Percentiles rank a stretch among this genome's conserved stretches.
These are phyloP conservation scores for Trifolium pratense DNA, from an alignment of 306 rosid genomes.

Conservation along the genomic window DNA sequence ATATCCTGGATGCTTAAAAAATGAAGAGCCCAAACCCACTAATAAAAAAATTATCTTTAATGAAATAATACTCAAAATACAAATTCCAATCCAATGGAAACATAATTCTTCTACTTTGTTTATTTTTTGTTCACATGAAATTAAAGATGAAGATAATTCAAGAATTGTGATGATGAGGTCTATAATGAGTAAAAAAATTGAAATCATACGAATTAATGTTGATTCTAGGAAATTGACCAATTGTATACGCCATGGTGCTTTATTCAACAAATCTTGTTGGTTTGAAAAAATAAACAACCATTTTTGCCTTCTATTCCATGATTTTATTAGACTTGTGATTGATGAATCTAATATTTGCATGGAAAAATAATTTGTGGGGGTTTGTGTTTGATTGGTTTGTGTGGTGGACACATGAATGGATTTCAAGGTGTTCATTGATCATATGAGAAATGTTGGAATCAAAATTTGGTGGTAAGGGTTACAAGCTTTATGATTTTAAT, in stretches of 20 bases:
- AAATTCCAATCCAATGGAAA: constrained; percentile 70
- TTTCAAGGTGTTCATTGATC: constrained; percentile 46
- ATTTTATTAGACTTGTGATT: constrained; percentile 52
- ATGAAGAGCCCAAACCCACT: constrained; percentile 56
- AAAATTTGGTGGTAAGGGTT: constrained; percentile 21
- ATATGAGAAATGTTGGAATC: constrained; percentile 14
- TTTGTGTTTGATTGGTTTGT: too few species aligned
- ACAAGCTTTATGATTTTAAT: constrained; percentile 14
- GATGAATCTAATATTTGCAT: constrained; percentile 51
- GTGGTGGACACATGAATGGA: constrained; percentile 41
- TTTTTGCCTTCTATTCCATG: constrained; percentile 59
- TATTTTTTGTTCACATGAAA: constrained; percentile 40
- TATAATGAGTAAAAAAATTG: constrained; percentile 50
- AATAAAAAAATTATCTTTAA: constrained; percentile 48
- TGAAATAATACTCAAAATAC: constrained; percentile 61
- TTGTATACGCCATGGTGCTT: constrained; percentile 61
- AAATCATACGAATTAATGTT: constrained; percentile 48
- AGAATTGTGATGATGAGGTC: constrained; percentile 72
- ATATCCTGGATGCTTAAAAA: constrained; percentile 57
- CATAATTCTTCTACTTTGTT: constrained; percentile 24
- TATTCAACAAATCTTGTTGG: constrained; percentile 32
- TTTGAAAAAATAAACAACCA: constrained; percentile 45
- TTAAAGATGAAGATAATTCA: constrained; percentile 65
- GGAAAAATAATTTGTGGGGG: constrained; percentile 42
- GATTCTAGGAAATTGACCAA: constrained; percentile 64